Conservation (phyloP, 805 yeast species). For the Ogataea kodamae region DNA sequence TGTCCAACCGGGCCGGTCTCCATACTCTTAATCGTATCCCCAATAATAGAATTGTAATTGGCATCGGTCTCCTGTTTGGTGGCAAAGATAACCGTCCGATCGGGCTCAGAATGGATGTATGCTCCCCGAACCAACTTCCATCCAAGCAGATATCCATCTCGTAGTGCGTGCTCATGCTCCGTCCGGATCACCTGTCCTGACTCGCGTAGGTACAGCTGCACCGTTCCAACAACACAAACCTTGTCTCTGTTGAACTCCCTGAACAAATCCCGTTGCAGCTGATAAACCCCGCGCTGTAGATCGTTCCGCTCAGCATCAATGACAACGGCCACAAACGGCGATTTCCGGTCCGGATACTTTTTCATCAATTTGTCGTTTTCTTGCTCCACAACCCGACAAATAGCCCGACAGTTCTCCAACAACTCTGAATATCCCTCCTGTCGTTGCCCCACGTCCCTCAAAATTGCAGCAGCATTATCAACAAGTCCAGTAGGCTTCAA, state of each 20-base stretch:
- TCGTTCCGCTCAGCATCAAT: slow-evolving; percentile 91
- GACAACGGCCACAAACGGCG: slow-evolving; percentile 74
- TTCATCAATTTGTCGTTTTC: slow-evolving; percentile 48
- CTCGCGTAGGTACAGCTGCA: slow-evolving; percentile 85
- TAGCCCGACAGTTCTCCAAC: slow-evolving; percentile 60
- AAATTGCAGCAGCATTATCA: slow-evolving; percentile 68
- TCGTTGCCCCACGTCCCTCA: slow-evolving; percentile 50
- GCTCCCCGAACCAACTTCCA: slow-evolving; percentile 94
- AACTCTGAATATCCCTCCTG: slow-evolving; percentile 53
- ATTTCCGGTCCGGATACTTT: slow-evolving; percentile 57
- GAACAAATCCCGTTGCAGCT: slow-evolving; percentile 79
- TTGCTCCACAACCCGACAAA: slow-evolving; percentile 54
- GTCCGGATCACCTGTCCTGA: slow-evolving; percentile 55
- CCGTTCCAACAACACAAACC: slow-evolving; percentile 78
- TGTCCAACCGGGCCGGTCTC: slow-evolving; percentile 53
- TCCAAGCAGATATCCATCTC: slow-evolving; percentile 67
- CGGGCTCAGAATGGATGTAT: slow-evolving; percentile 83
- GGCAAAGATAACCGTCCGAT: slow-evolving; percentile 67
- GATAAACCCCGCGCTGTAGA: slow-evolving; percentile 88
- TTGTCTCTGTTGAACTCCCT: slow-evolving; percentile 64
- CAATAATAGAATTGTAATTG: slow-evolving; percentile 69
- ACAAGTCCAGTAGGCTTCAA: slow-evolving; percentile 90
- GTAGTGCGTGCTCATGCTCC: slow-evolving; percentile 64
- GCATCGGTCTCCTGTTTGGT: slow-evolving; percentile 78
- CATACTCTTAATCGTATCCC: slow-evolving; percentile 57